Base-by-base conservation (phyloP, 805 yeast genomes). In the Candida loeiensis region DNA sequence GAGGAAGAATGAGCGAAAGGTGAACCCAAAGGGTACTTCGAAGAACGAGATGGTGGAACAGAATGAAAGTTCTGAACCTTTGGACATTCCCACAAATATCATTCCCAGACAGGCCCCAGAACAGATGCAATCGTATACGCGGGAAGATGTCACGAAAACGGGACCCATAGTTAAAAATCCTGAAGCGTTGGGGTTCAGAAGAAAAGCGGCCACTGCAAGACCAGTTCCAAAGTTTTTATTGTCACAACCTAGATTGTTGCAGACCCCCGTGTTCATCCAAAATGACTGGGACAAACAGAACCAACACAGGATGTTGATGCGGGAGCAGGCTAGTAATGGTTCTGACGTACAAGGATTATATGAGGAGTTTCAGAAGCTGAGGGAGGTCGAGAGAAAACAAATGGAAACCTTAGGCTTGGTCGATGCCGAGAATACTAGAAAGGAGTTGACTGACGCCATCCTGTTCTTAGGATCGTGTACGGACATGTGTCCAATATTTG, bases 401-500 rank as follows among this genome's bases (percentile, higher is more conserved):
- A 89, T 90, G 96, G 96, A 89, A 53, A 61, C 67, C 1, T 63
- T 79, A 42, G 95, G 95, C 1, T 64, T 88, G 3, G 96, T 93
- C 3, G 99, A 93, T 59, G 82, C 81, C 33, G 95, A 87, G 48
- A 89, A 88, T 47, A 78, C 77, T 0, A 77, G 88, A 30, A 88
- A 89, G 60, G 80, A 82, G 40, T 69, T 93, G n/a, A 80, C 77
- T 45, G 95, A 91, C 45, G 99, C 98, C 1, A 87, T 93, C 37
- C 59, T 74, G 2, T 93, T 93, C 55, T 77, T 78, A 43, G 99
- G 99, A 3, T 76, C 95, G 1, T 93, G 99, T 60, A 58, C 68
- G 32, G 95, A 88, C 45, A 93, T 91, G 98, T 93, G 99, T 60
- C 98, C 99, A 0, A 77, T 79, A 0, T 91, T 82, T 63, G 99